Evolutionary conservation across 768 basidiomycete species (phyloP).

Genomic region (Gloeopeniophorella convolvens): DNA sequence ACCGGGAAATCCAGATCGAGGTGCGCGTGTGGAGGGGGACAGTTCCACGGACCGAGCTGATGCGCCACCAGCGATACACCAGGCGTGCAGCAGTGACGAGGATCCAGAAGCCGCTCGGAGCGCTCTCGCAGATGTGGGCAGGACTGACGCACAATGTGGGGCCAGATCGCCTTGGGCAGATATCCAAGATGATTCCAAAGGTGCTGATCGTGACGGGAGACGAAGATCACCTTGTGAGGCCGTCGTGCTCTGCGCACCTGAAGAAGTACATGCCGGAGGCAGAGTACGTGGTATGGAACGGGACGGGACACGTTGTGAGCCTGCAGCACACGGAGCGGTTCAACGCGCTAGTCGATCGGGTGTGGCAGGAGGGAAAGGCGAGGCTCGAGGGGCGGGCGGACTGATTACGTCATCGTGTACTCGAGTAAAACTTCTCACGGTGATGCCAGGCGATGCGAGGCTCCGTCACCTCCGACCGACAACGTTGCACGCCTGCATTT

Average conservation of each 20-base stretch:
- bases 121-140: conserved; percentile 69
- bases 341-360: conserved; percentile 50
- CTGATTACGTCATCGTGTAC: not conserved
- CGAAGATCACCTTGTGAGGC: conserved; percentile 51
- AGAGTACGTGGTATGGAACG: conserved; percentile 48
- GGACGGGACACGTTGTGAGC: conserved; percentile 59
- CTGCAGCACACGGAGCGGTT: conserved; percentile 43
- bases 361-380: conserved; percentile 33
- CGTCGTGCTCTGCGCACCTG: conserved; percentile 44
- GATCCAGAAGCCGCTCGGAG: conserved; percentile 53
- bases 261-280: conserved; percentile 53
- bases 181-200: conserved; percentile 53
- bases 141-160: conserved; percentile 55
- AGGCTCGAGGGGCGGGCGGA: not conserved
- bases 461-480: conserved; percentile 11
- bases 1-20: conserved; percentile 51
- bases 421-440: conserved; percentile 13
- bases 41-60: not conserved
- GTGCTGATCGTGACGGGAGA: conserved; percentile 64
- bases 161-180: conserved; percentile 26
- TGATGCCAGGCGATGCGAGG: conserved; percentile 6
- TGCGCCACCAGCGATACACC: conserved; percentile 35
- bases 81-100: conserved; percentile 45
- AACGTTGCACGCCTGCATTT: conserved; percentile 18
- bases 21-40: conserved; percentile 29